Evolutionary conservation across 345 rosid genomes (phyloP).

Genomic region (Salix caprea): DNA sequence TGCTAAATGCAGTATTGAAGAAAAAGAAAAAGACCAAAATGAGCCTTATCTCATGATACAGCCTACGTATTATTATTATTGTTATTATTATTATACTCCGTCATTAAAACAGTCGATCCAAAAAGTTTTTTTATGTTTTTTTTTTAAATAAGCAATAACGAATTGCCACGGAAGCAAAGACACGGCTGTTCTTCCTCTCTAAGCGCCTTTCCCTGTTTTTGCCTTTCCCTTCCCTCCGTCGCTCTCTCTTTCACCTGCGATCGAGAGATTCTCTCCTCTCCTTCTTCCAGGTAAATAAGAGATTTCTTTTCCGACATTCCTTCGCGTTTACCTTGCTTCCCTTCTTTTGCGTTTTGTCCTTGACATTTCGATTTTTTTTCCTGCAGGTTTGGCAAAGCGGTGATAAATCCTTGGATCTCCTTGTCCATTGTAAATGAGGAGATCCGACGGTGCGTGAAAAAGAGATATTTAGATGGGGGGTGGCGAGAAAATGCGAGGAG

Average conservation of each 20-base stretch:
- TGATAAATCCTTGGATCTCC: not conserved
- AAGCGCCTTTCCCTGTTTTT: not conserved
- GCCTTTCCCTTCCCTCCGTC: not conserved
- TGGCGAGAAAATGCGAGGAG: not conserved
- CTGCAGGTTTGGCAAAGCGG: not conserved
- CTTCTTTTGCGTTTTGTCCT: not conserved
- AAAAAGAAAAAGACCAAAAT: no score
- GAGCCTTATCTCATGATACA: no score
- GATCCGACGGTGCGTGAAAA: slow-evolving; percentile 1
- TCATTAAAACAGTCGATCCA: not conserved
- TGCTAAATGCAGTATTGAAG: no score
- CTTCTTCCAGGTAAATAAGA: not conserved
- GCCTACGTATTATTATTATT: no score
- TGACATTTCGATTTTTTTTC: not conserved
- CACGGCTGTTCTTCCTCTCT: not conserved
- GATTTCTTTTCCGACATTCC: not conserved
- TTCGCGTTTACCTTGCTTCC: not conserved
- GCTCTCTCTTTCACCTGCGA: not conserved
- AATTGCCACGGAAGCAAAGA: not conserved
- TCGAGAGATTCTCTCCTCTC: not conserved
- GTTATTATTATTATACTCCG: no score
- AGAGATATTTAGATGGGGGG: not conserved
- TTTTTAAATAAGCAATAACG: not conserved
- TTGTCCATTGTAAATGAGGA: not conserved
- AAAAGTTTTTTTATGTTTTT: not conserved